Evolutionary conservation across 1,139 yeast genomes (phyloP).

Genomic region (Yamadazyma triangularis): DNA sequence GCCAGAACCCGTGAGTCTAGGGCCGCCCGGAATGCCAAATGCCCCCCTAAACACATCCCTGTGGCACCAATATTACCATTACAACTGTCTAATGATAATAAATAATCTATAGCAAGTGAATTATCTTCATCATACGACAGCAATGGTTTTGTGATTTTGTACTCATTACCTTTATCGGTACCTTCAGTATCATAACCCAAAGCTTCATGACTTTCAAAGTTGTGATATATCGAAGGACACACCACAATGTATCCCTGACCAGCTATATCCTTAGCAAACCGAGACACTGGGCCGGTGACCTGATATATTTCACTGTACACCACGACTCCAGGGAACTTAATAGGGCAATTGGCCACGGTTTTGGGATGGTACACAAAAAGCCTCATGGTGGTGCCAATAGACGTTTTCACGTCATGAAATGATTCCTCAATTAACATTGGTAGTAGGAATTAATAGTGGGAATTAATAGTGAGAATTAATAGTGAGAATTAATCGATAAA

Average conservation of each 20-base stretch:
- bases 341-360: slow-evolving; percentile 67
- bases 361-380: slow-evolving; percentile 64
- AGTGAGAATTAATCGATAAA: no score
- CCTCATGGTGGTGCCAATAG: slow-evolving; percentile 65
- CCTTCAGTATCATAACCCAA: slow-evolving; percentile 70
- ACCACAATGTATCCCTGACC: slow-evolving; percentile 77
- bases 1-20: slow-evolving; percentile 64
- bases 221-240: slow-evolving; percentile 76
- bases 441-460: background rate
- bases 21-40: slow-evolving; percentile 70
- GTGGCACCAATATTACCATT: slow-evolving; percentile 76
- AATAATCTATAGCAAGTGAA: slow-evolving; percentile 58
- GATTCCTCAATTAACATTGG: slow-evolving; percentile 66
- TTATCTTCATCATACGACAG: slow-evolving; percentile 76
- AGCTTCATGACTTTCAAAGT: slow-evolving; percentile 60
- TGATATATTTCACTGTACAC: slow-evolving; percentile 81
- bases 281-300: slow-evolving; percentile 72
- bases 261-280: slow-evolving; percentile 76
- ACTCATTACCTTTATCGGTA: slow-evolving; percentile 69
- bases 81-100: slow-evolving; percentile 55
- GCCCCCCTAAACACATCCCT: slow-evolving; percentile 89
- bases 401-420: slow-evolving; percentile 60
- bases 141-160: slow-evolving; percentile 63
- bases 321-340: slow-evolving; percentile 75
- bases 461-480: background rate